Base-by-base conservation (phyloP, 202 grass and related monocot genomes). In the Carex arenaria region DNA sequence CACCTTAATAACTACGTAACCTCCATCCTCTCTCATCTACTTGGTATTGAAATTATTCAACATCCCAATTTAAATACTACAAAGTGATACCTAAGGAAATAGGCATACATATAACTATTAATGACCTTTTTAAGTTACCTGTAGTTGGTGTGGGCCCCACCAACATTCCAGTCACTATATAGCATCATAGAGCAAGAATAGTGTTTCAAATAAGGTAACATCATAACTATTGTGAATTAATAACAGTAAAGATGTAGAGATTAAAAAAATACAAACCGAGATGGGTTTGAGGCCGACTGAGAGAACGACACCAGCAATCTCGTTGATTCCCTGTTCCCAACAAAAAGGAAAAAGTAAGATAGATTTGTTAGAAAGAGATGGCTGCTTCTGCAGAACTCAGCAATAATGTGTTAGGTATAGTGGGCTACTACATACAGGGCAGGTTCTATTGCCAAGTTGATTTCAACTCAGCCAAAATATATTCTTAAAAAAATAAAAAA, bases 81-180 rank as follows among this genome's bases (percentile, higher is more conserved):
- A 2, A 56, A 57, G 43, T 57, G 11, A 84, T 56, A 31, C 32
- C 6, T 22, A 69, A 51, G 67, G 3, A 69, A 43, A 57, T 0
- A 67, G 8, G 19, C 10, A 12, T 32, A 14, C 52, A 77, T 19
- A 34, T 55, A 56, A 77, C 57, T 77, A 8, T 57, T 10, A 17
- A 77, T 34, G 7, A 56, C 5, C 28, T 56, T 77, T 15, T 38
- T 9, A 28, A 31, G 10, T 87, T 75, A 89, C 93, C 93, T 95
- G 80, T 98, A 98, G 84, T 98, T 95, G 10, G 89, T 69, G 88
- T 98, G 96, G 49, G 93, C 96, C 84, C 96, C 96, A 53, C 93
- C 93, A 47, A 93, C 96, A 32, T 98, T 98, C 96, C 96, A 98
- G 87, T 98, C 96, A 55, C 96, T 93, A 1, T 89, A 80, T 20